These are phyloP conservation scores for Salix udensis DNA, from an alignment of 345 rosid species.

Conservation along the genomic window DNA sequence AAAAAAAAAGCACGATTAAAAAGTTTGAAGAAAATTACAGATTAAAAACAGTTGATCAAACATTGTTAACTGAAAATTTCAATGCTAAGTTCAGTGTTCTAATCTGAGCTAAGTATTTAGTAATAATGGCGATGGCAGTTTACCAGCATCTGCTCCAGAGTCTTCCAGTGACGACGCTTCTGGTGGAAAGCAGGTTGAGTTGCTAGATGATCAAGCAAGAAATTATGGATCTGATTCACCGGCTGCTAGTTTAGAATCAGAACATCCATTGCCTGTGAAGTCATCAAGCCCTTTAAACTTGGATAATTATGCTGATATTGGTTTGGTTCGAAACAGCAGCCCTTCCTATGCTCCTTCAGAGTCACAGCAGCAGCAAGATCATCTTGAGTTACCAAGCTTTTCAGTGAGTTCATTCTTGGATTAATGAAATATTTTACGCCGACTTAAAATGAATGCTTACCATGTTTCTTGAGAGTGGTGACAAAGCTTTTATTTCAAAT, in stretches of 20 bases:
- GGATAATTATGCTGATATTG: slow-evolving; percentile 51
- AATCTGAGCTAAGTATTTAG: slow-evolving; percentile 6
- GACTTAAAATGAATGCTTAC: not conserved
- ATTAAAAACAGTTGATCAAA: not conserved
- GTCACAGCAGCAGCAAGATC: slow-evolving; percentile 58
- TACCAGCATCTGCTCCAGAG: slow-evolving; percentile 38
- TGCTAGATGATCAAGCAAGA: slow-evolving; percentile 48
- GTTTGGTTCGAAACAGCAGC: slow-evolving; percentile 47
- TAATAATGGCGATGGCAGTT: slow-evolving; percentile 41
- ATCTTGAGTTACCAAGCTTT: slow-evolving; percentile 54
- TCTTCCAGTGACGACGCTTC: slow-evolving; percentile 40
- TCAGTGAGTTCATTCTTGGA: slow-evolving; percentile 46
- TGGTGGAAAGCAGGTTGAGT: slow-evolving; percentile 42
- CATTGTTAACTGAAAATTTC: not conserved
- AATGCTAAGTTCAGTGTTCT: not conserved
- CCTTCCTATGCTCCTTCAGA: slow-evolving; percentile 55
- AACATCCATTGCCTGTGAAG: slow-evolving; percentile 53
- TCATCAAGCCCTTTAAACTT: slow-evolving; percentile 51
- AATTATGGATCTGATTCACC: slow-evolving; percentile 59
- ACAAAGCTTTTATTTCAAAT: not conserved
- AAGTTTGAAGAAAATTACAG: not conserved
- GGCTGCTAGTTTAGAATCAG: slow-evolving; percentile 45
- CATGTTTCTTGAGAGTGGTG: not conserved
- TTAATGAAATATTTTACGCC: not conserved
- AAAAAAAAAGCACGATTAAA: not conserved